Evolutionary conservation across 169 alveolate genomes (phyloP), one percentile per base, ranked within the genome.

Genomic region (Plasmodium chabaudi): DNA sequence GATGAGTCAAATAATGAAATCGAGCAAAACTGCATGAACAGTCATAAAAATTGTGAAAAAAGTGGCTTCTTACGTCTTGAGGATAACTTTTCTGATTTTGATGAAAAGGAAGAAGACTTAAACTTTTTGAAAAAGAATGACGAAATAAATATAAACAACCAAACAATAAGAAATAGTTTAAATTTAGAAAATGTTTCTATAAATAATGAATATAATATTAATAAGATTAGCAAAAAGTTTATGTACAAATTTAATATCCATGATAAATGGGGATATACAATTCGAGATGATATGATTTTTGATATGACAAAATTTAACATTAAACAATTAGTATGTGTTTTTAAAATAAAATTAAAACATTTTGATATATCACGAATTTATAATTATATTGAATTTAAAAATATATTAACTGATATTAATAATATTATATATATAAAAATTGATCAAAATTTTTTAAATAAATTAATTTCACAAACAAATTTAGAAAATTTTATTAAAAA

Each of bases 371-470:
- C 60, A 21, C 51, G 44, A 67, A 65, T 79, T 44, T 79, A 55
- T 59, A 65, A 47, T 12, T 79, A 79, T 79, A 23, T 19, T 15
- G 90, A 79, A 79, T 79, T 79, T 67, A 79, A 79, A 59, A 79
- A 79, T 44, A 79, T 79, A 21, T 13, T 68, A 55, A 79, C 69
- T 21, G 90, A 79, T 25, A 79, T 79, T 65, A 64, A 79, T 71
- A 79, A 79, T 19, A 67, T 79, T 56, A 55, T 79, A 67, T 79
- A 79, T 67, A 79, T 79, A 55, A 55, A 60, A 79, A 79, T 79
- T n/a, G 82, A 68, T 59, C 68, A 79, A 53, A 51, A 67, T 23
- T 70, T 79, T 68, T 53, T 79, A 69, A 53, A 49, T 79, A 79
- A 67, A 60, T 69, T 79, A 79, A 51, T 79, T 61, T 64, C 25